phyloP scores from a whole-genome alignment of 139 green algal genomes.

The Tetradesmus obliquus region DNA sequence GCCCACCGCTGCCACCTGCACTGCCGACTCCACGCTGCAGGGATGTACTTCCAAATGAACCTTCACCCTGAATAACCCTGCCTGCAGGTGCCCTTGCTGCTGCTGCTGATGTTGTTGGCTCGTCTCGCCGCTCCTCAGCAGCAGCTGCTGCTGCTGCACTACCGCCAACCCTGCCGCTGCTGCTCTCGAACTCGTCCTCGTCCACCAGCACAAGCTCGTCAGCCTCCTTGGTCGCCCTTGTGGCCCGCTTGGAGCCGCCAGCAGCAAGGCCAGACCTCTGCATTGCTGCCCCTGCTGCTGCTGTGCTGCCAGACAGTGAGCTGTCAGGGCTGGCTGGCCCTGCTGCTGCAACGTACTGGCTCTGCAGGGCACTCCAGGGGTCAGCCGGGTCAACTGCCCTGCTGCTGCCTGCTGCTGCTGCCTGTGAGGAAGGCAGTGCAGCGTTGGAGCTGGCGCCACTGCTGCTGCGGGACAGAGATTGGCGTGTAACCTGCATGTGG shows the following conservation, averaged over 20 bases:
- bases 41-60: background rate
- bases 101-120: conserved; percentile 5
- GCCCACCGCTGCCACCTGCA: background rate
- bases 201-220: conserved; percentile 28
- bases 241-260: background rate
- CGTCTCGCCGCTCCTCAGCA: background rate
- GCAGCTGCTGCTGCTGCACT: background rate
- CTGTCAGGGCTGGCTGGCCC: conserved; percentile 11
- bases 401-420: background rate
- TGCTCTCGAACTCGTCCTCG: background rate
- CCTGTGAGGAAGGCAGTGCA: background rate
- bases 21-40: background rate
- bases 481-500: background rate
- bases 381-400: background rate
- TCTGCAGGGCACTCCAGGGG: conserved; percentile 29
- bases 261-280: background rate
- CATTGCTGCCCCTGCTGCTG: background rate
- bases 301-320: background rate
- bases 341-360: conserved; percentile 15
- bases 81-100: background rate
- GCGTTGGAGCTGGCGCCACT: background rate
- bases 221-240: background rate
- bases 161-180: background rate
- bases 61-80: background rate
- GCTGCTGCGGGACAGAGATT: background rate